Evolutionary conservation across 169 alveolate genomes (phyloP), one percentile per base, ranked within the genome.

Genomic region (Plasmodium gonderi): DNA sequence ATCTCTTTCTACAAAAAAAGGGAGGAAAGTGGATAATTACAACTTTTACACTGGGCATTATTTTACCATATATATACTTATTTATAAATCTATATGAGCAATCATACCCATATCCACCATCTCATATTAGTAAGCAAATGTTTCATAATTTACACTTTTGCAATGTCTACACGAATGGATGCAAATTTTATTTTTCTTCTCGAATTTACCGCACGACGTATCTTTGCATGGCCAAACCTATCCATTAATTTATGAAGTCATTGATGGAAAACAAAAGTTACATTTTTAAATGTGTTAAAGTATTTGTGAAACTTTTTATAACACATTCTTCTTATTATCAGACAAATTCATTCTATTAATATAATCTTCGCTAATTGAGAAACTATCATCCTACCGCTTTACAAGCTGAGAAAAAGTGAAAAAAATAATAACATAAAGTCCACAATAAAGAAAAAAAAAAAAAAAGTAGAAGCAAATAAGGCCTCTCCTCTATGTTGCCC

Each of bases 201-300:
- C 17, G 33, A 51, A 33, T 68, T 49, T 38, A 83, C 92, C 92
- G 64, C 92, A 83, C 17, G 92, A 68, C 44, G 54, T 72, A 6
- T 83, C 92, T 83, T 69, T 83, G 64, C 92, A 83, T 33, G 92
- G 92, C 92, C 92, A 83, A 12, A 83, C 92, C 92, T 83, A 49
- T 29, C 11, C 54, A 72, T 49, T 23, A n/a, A 76, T 11, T 17
- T 20, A 11, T 31, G n/a, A 42, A 17, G 33, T 29, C 31, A 45
- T 36, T 38, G 14, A 20, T 7, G 31, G 38, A 23, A 51, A 79
- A 51, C 1, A n/a, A 60, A 20, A 60, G 26, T 60, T 60, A 12
- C 36, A 20, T 36, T 8, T 60, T 7, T 60, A 60, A 20, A 60
- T 60, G n/a, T 60, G 17, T 60, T 60, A 29, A 60, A 60, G 8